Evolutionary conservation across 2,329 filamentous ascomycete genomes (phyloP), one percentile per base, ranked within the genome.

Genomic region (Didymella sp.): DNA sequence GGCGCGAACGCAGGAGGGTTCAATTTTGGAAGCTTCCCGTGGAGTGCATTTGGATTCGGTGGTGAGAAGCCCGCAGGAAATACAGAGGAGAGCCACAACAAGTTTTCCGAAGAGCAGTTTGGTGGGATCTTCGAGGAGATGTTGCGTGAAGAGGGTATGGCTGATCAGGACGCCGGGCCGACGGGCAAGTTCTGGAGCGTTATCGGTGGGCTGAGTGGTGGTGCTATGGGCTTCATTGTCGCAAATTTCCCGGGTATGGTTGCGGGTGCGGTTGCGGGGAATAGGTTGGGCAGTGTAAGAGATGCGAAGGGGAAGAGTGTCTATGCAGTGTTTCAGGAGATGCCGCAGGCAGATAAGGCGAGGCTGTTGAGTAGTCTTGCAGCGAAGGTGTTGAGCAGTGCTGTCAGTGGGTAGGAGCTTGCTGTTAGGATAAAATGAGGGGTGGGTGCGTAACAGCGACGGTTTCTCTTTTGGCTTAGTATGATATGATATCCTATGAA

Each of bases 291-390:
- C 0, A 91, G 91, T 6, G 86, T 99, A 19, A 83, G 95, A 54
- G 95, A 99, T 78, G 87, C 90, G 28, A 92, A 88, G 78, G 93
- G 93, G 21, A 98, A 97, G 87, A 96, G 91, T 72, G 95, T 99
- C 6, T 98, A 96, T 77, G 83, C 87, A 25, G 95, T 97, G 15
- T 98, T 94, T 75, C 87, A 91, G 81, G 90, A 96, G 68, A 80
- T 99, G 71, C 92, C 92, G 47, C 89, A 92, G 76, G 83, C 83
- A 47, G 93, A 96, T 71, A 89, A 91, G 71, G 87, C 92, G 51
- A 87, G 87, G 75, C 77, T 99, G 69, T 81, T 98, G 59, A 89
- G 88, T 72, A 90, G 96, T 76, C 78, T 98, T 71, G 94, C 94
- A 1, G 87, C 88, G 27, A 94, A 91, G 77, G 89, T 97, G 1